These are phyloP conservation scores for Melampsora abietis-canadensis DNA, from an alignment of 1,284 basidiomycete genomes.

Conservation along the genomic window DNA sequence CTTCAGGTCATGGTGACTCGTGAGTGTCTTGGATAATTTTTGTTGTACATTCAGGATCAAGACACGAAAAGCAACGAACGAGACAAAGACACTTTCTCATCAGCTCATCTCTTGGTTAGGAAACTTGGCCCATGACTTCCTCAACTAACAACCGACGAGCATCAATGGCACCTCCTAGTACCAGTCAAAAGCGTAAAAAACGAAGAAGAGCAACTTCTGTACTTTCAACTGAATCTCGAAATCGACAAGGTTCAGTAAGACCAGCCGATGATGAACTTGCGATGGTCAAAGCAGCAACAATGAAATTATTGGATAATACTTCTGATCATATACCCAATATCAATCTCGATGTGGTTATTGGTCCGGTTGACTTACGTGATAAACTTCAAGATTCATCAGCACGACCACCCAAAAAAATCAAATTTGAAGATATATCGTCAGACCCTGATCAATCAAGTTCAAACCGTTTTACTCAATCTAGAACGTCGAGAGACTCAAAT, in stretches of 20 bases:
- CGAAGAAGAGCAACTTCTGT: constrained; percentile 3
- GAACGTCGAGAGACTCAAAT: not conserved
- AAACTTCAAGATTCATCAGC: not conserved
- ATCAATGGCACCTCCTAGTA: constrained; percentile 1
- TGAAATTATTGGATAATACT: constrained; percentile 27
- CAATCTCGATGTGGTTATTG: not conserved
- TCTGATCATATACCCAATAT: not conserved
- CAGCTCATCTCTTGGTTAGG: no score
- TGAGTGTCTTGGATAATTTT: no score
- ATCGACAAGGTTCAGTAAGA: not conserved
- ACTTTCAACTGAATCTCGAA: constrained; percentile 6
- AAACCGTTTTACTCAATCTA: not conserved
- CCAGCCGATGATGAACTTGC: constrained; percentile 19
- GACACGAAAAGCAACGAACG: no score
- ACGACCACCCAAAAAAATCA: not conserved
- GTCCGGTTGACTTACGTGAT: not conserved
- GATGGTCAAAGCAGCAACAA: constrained; percentile 29
- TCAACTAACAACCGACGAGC: not conserved
- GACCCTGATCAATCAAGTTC: not conserved
- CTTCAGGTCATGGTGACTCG: no score
- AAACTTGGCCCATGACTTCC: not conserved
- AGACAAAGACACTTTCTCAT: no score
- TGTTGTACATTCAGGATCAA: no score
- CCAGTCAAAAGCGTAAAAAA: constrained; percentile 24
- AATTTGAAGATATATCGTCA: not conserved